These are phyloP conservation scores for Toxoplasma gondii DNA, from an alignment of 169 alveolate species.

Conservation along the genomic window DNA sequence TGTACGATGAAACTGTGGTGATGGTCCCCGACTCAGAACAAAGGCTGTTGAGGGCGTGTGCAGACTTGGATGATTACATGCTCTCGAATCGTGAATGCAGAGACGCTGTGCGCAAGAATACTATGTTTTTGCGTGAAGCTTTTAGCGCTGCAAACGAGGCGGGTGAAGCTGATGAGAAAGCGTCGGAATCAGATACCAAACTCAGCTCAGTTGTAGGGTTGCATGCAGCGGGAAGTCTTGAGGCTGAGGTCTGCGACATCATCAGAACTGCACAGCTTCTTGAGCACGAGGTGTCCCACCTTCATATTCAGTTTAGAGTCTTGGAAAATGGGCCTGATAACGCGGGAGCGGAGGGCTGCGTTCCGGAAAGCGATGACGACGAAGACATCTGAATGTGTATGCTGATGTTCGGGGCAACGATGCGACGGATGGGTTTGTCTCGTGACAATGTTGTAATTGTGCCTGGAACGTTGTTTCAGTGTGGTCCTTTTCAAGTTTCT, in stretches of 20 bases:
- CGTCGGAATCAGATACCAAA: background rate
- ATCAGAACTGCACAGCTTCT: background rate
- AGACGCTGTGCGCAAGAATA: background rate
- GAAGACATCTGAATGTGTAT: background rate
- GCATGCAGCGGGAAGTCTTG: background rate
- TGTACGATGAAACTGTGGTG: slow-evolving; percentile 14
- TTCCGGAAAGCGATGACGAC: background rate
- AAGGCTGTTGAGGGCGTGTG: slow-evolving; percentile 29
- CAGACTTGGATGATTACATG: slow-evolving; percentile 30
- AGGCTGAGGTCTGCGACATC: background rate
- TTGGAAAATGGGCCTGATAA: background rate
- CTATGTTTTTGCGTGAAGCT: background rate
- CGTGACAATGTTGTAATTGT: too few relatives aligned
- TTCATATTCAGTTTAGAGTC: background rate
- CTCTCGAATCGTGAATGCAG: background rate
- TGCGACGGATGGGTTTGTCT: too few relatives aligned
- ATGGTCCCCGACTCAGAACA: slow-evolving; percentile 46
- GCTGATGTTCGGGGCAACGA: too few relatives aligned
- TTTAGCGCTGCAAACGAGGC: background rate
- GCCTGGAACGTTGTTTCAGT: too few relatives aligned
- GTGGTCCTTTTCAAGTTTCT: too few relatives aligned
- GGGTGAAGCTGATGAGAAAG: background rate
- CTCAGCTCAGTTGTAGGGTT: background rate
- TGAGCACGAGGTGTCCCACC: background rate
- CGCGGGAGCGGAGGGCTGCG: background rate